phyloP scores from a whole-genome alignment of 768 basidiomycete species.

The Tulasnella sp. region DNA sequence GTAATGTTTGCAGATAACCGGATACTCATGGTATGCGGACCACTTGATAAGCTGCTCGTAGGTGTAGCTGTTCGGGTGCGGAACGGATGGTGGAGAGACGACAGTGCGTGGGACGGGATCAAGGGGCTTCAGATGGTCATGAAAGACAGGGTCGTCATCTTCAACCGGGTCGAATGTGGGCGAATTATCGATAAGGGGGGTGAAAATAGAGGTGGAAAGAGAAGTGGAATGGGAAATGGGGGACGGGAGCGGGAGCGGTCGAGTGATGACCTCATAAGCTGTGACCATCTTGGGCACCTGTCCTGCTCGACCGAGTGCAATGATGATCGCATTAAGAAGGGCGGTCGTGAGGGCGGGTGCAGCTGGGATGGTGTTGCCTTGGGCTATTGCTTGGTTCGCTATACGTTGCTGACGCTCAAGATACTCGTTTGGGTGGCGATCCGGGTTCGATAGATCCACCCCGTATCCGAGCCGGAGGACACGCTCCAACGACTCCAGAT shows the following conservation, averaged over 20 bases:
- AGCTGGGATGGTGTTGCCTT: background rate
- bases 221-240: conserved; percentile 31
- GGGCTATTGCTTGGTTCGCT: background rate
- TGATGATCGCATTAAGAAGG: conserved; percentile 62
- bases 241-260: conserved; percentile 47
- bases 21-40: conserved; percentile 29
- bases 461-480: conserved; percentile 62
- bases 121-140: conserved; percentile 24
- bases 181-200: conserved; percentile 32
- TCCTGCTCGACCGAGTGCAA: conserved; percentile 51
- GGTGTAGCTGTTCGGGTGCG: conserved; percentile 52
- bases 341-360: conserved; percentile 44
- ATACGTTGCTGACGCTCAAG: conserved; percentile 19
- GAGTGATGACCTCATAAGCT: conserved; percentile 67
- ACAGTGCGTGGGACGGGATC: conserved; percentile 31
- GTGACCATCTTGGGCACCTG: conserved; percentile 57
- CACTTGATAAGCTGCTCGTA: conserved; percentile 33
- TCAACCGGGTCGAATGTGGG: conserved; percentile 53
- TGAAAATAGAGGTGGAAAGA: conserved; percentile 38
- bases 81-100: conserved; percentile 32
- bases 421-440: conserved; percentile 41
- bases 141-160: conserved; percentile 39
- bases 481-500: conserved; percentile 43
- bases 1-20: conserved; percentile 19
- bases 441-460: conserved; percentile 65